Conservation (phyloP, 345 rosid species). For the Populus ilicifolia region DNA sequence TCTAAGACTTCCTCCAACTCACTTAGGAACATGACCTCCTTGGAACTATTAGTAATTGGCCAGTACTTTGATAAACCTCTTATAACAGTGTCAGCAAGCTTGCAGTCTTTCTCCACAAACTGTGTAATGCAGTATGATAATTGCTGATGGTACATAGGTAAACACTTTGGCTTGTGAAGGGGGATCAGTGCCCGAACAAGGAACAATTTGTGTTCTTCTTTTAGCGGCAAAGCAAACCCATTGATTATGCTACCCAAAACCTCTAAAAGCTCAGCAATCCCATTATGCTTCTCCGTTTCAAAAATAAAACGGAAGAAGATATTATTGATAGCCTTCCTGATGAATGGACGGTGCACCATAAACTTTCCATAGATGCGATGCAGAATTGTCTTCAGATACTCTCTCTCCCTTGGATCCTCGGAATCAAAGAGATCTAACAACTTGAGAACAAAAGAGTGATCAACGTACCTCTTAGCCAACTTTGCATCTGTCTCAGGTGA, state of each 20-base stretch:
- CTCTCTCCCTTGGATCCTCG: conserved; percentile 73
- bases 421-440: conserved; percentile 65
- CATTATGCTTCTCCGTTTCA: conserved; percentile 71
- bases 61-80: conserved; percentile 62
- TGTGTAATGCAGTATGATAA: conserved; percentile 61
- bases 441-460: conserved; percentile 57
- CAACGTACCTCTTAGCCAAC: conserved; percentile 62
- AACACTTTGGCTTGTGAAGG: conserved; percentile 67
- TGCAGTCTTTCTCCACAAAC: conserved; percentile 71
- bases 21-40: conserved; percentile 64
- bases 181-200: conserved; percentile 63
- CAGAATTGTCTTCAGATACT: conserved; percentile 60
- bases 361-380: conserved; percentile 71
- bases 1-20: conserved; percentile 73
- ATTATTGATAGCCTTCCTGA: conserved; percentile 64
- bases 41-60: conserved; percentile 67
- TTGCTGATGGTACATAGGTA: conserved; percentile 68
- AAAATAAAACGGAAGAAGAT: conserved; percentile 59
- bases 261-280: conserved; percentile 68
- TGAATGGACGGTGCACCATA: conserved; percentile 71
- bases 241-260: conserved; percentile 71
- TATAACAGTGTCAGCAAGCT: conserved; percentile 58
- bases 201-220: conserved; percentile 71
- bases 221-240: conserved; percentile 71
- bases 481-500: conserved; percentile 74